Base-by-base conservation (phyloP, 2,329 filamentous ascomycete genomes). In the Pestalotiopsis fici region DNA sequence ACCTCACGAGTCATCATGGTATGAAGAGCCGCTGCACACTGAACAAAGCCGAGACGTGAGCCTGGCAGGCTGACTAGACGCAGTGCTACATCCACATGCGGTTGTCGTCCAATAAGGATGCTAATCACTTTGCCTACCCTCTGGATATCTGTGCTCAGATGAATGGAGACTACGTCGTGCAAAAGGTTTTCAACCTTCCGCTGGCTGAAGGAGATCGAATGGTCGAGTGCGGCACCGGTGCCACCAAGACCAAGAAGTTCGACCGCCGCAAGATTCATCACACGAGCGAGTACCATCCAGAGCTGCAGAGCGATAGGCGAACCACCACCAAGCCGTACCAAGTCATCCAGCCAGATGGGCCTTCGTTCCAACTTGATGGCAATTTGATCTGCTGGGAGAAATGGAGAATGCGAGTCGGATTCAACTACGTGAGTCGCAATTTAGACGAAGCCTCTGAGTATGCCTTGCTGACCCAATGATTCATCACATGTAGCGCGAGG, bases 291-390 rank as follows among this genome's bases (percentile, higher is more conserved):
- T 87, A 86, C 70, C 76, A 82, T 0, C 83, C 84, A 2, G 85
- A 87, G 74, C 78, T 90, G 2, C 78, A 89, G 12, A 71, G 74
- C 1, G 18, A 23, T 11, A 81, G 83, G 0, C 72, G 88, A 13
- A 79, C 82, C 55, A 87, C 87, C 66, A 74, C 89, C 31, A 93
- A 93, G 78, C 91, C 91, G 5, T 86, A 94, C 74, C 88, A 93
- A 71, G 89, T 95, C 59, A 84, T 88, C 1, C 93, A 95, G 74
- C 86, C 86, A 9, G 75, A 77, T 28, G 76, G 76, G 5, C 73
- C 76, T 2, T 77, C 75, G 6, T 78, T 78, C 70, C 74, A 73
- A 56, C 73, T 78, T 9, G 66, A 66, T 1, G 73, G 75, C 21
- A 75, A 77, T 59, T 56, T 77, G 9, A 70, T 77, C n/a, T 71